Base-by-base conservation (phyloP, 257 asterid genomes). In the Apocynum venetum region DNA sequence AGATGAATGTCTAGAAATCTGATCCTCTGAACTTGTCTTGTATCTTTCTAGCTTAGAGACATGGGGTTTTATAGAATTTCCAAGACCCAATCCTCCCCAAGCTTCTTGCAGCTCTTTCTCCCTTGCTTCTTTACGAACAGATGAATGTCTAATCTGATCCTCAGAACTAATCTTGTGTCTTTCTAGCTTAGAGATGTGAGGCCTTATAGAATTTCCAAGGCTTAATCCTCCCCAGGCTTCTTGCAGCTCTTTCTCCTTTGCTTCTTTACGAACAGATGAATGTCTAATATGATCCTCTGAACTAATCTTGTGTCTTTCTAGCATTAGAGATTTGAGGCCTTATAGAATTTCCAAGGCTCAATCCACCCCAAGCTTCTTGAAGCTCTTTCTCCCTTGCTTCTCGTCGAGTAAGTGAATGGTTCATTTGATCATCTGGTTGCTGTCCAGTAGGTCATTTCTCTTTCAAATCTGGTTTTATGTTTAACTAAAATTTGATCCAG, bases 221-320 rank as follows among this genome's bases (percentile, higher is more conserved):
- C 97, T 91, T 86, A 95, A 80, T 31, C 98, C 98, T 75, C 97
- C 98, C 97, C 98, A 95, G 25, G 94, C 90, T 72, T 86, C 94
- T 80, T 89, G 90, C 80, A 91, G 46, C 86, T 95, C 98, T 79
- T 66, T 87, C 78, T 95, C 96, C 82, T 94, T 87, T 43, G 93
- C 96, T 76, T 85, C 89, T 78, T 89, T 79, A 25, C 96, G 91
- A 76, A 88, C 76, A 81, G 86, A 82, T 49, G 90, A 88, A 69
- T 86, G 82, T 38, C 80, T 80, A 3, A 76, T 47, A 25, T 76
- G 75, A 48, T 79, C 84, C 40, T 82, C 84, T 25, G 61, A 80
- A 76, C 86, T 83, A 87, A 82, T 98, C 98, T 95, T 93, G 74
- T 95, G 96, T 38, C 87, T 73, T 84, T 95, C 87, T 75, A 95